A percentile compares a stretch with the other conserved stretches of the same genome.
Conservation (phyloP, 1,139 yeast genomes). For the Insectozyma bohioensis region DNA sequence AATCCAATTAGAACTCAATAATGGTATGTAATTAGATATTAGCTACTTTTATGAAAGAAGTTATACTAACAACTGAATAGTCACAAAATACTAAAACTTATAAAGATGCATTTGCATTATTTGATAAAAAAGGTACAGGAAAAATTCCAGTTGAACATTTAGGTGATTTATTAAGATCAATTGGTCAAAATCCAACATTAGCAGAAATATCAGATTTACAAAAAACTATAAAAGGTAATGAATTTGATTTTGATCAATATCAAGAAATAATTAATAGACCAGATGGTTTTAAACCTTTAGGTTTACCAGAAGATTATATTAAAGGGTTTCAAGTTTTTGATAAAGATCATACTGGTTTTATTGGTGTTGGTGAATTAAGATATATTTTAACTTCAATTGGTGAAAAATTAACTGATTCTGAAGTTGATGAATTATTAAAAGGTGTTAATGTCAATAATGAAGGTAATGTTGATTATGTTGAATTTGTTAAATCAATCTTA, state of each 20-base stretch:
- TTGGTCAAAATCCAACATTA: conserved; percentile 97
- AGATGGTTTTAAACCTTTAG: conserved; percentile 85
- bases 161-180: conserved; percentile 93
- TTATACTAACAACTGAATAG: conserved; percentile 23
- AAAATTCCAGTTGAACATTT: conserved; percentile 83
- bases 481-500: conserved; percentile 88
- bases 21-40: conserved; percentile 2
- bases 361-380: conserved; percentile 95
- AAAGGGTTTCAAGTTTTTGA: conserved; percentile 98
- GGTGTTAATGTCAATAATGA: conserved; percentile 93
- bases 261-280: conserved; percentile 80
- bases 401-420: conserved; percentile 84
- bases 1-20: no score
- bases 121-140: conserved; percentile 96
- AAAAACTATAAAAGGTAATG: conserved; percentile 41
- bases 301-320: conserved; percentile 95
- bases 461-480: conserved; percentile 92
- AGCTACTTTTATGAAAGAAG: background rate
- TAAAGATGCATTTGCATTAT: conserved; percentile 95
- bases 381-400: conserved; percentile 93
- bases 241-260: conserved; percentile 75
- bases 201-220: conserved; percentile 82
- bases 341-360: conserved; percentile 91
- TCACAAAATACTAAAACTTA: conserved; percentile 66
- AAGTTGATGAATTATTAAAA: conserved; percentile 92